Evolutionary conservation across 2,329 filamentous ascomycete species (phyloP).

Genomic region (Blumeria graminis): DNA sequence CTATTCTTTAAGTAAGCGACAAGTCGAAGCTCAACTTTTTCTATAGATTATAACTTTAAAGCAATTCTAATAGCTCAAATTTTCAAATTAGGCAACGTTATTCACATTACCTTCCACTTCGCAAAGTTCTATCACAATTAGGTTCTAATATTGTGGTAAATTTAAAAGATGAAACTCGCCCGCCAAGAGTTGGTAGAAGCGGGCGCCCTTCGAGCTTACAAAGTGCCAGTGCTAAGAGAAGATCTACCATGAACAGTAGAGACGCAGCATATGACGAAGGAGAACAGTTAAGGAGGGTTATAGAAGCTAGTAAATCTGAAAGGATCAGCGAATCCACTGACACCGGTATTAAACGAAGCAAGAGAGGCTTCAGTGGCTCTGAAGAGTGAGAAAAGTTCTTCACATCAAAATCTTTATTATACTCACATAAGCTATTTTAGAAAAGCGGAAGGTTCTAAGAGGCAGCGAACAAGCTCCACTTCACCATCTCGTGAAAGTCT

Average conservation of each 20-base stretch:
- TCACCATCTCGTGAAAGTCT: constrained; percentile 28
- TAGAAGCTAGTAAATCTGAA: constrained; percentile 86
- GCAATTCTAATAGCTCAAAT: too few species aligned
- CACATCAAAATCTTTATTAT: too few species aligned
- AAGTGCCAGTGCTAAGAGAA: constrained; percentile 33
- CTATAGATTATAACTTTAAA: too few species aligned
- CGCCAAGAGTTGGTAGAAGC: constrained; percentile 29
- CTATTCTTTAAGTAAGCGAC: too few species aligned
- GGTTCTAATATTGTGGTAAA: constrained; percentile 39
- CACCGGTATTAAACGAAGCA: constrained; percentile 38
- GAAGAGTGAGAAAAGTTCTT: constrained; percentile 49
- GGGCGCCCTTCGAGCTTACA: constrained; percentile 21
- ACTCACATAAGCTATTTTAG: constrained; percentile 20
- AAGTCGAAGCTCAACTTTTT: too few species aligned
- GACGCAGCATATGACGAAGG: constrained; percentile 91
- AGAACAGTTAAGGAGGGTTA: constrained; percentile 63
- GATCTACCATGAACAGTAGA: constrained; percentile 93
- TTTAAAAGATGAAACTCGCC: constrained; percentile 34
- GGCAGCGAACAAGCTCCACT: constrained; percentile 61
- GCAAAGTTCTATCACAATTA: constrained; percentile 26
- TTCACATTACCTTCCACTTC: constrained; percentile 38
- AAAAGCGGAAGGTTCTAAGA: constrained; percentile 46
- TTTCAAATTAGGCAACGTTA: constrained; percentile 30
- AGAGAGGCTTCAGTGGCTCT: constrained; percentile 71
- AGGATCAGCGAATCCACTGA: constrained; percentile 18